Evolutionary conservation across 768 basidiomycete genomes (phyloP), one percentile per base, ranked within the genome.

Genomic region (Serendipita sp.): DNA sequence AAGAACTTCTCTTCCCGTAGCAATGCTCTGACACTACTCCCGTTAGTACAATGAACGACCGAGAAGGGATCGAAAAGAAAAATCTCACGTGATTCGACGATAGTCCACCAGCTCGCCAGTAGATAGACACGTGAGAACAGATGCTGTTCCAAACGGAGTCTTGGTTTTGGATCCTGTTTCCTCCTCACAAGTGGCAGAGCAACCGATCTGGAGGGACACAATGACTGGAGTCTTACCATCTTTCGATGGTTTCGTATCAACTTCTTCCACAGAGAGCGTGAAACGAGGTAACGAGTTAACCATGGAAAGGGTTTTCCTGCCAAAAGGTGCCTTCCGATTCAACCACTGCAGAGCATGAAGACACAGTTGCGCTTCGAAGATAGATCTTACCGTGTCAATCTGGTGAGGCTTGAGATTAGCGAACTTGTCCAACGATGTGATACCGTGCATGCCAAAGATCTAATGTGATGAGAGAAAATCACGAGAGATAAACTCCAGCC

Each of bases 71-170:
- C 13, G 41, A 13, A n/a, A 28, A 18, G 35, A 36, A 67, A n/a
- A 2, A 8, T 70, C 79, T 68, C 69, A 91, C 91, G 80, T 77
- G 48, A 88, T 88, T 23, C 88, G 81, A 35, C 91, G 84, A 71
- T 87, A 92, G 70, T 91, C 89, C 65, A 95, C 73, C 63, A 86
- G 83, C 28, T 81, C 79, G 69, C 83, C 73, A 71, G 91, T 90
- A 1, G 89, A 90, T 0, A 86, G 89, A 44, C 88, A 54, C 3
- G 86, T 85, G 47, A 91, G 73, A n/a, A 92, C 76, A 34, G 81
- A 77, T 0, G 90, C 89, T 78, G 83, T 85, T 67, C 85, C 82
- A 4, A 74, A 72, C 52, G 72, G 72, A 10, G 35, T 36, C 18
- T 34, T 38, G 28, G 28, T 72, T 66, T 4, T 68, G 69, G 5